A percentile compares a stretch with the other conserved stretches of the same genome.
Conservation (phyloP, 768 basidiomycete species). For the Podaxis sp. region DNA sequence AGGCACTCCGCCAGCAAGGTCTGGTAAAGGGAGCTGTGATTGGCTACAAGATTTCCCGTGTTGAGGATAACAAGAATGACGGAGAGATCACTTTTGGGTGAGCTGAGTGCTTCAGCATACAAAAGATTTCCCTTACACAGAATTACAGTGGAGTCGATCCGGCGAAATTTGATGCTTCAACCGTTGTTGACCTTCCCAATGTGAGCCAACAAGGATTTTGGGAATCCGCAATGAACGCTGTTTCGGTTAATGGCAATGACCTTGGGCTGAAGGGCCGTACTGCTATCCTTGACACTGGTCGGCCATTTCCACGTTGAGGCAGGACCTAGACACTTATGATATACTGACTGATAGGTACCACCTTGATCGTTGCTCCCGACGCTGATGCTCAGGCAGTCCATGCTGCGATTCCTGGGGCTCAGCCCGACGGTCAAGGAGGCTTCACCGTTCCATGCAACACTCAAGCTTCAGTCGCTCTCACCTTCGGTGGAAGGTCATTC, state of each 20-base stretch:
- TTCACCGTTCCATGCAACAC: slow-evolving; percentile 69
- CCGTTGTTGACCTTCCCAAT: slow-evolving; percentile 58
- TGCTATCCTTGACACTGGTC: slow-evolving; percentile 63
- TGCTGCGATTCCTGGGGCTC: slow-evolving; percentile 51
- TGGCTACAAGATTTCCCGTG: slow-evolving; percentile 78
- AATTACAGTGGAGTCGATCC: slow-evolving; percentile 32
- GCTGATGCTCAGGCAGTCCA: slow-evolving; percentile 56
- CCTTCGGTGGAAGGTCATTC: slow-evolving; percentile 58
- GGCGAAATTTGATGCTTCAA: slow-evolving; percentile 60
- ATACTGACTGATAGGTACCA: slow-evolving; percentile 10
- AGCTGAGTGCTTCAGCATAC: neutral
- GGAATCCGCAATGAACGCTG: slow-evolving; percentile 62
- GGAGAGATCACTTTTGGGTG: slow-evolving; percentile 75
- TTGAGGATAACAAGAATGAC: slow-evolving; percentile 65
- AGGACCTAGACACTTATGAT: slow-evolving; percentile 2
- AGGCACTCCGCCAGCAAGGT: slow-evolving; percentile 55
- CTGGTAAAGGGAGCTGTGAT: slow-evolving; percentile 64
- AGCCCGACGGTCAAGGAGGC: slow-evolving; percentile 30
- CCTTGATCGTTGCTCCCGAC: slow-evolving; percentile 11
- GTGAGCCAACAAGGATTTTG: slow-evolving; percentile 74
- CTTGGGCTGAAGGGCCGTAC: slow-evolving; percentile 55
- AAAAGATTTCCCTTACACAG: neutral
- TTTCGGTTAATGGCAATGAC: slow-evolving; percentile 54
- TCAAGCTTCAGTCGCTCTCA: slow-evolving; percentile 46
- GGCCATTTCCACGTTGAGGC: neutral